Evolutionary conservation across 768 basidiomycete genomes (phyloP).

Genomic region (Filobasidium wieringae): DNA sequence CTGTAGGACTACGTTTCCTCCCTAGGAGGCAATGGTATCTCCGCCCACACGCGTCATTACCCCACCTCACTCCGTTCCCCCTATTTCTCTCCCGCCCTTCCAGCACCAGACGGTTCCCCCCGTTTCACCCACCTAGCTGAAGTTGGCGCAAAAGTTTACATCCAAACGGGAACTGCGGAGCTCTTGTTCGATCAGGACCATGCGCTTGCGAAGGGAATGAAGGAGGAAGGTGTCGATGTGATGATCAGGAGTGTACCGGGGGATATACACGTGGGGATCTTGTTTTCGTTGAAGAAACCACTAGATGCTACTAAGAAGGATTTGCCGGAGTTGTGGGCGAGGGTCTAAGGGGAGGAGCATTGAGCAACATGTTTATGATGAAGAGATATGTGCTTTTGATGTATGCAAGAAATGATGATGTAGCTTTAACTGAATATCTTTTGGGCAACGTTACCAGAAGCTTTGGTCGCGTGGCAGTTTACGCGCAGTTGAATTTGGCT

Average conservation of each 20-base stretch:
- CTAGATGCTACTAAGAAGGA: slow-evolving; percentile 11
- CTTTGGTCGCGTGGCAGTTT: too few relatives aligned
- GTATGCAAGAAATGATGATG: too few relatives aligned
- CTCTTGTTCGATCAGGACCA: slow-evolving; percentile 22
- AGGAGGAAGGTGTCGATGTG: slow-evolving; percentile 25
- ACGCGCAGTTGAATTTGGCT: too few relatives aligned
- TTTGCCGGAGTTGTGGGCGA: slow-evolving; percentile 12
- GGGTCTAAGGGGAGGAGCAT: too few relatives aligned
- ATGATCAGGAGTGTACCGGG: slow-evolving; percentile 15
- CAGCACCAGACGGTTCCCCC: slow-evolving; percentile 9
- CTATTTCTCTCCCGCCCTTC: slow-evolving; percentile 23
- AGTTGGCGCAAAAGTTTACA: slow-evolving; percentile 19
- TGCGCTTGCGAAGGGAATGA: slow-evolving; percentile 19
- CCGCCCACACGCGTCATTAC: slow-evolving; percentile 27
- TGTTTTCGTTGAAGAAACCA: slow-evolving; percentile 7
- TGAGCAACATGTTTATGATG: too few relatives aligned
- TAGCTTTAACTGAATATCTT: too few relatives aligned
- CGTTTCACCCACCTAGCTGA: slow-evolving; percentile 20
- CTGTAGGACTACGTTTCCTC: slow-evolving; percentile 14
- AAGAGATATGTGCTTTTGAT: too few relatives aligned
- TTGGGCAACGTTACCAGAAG: too few relatives aligned
- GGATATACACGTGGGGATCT: slow-evolving; percentile 12
- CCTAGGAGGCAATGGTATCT: slow-evolving; percentile 17
- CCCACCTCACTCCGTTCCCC: slow-evolving; percentile 14
- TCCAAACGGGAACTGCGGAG: slow-evolving; percentile 26